Evolutionary conservation across 129 eudicot species (phyloP), one percentile per base, ranked within the genome.

Genomic region (Deinandra increscens): DNA sequence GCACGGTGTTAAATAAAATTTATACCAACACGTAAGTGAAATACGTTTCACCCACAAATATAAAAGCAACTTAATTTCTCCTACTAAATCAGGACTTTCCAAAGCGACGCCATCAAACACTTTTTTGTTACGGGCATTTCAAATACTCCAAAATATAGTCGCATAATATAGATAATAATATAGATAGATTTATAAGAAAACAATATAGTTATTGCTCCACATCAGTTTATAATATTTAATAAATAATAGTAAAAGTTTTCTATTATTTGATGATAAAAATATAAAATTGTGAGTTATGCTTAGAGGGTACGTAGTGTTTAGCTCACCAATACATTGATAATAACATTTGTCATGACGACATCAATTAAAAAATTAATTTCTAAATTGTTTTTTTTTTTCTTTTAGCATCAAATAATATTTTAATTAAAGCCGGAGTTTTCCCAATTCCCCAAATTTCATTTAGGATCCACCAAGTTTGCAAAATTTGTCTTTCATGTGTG

Each of bases 281-380:
- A 23, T 55, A 20, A 7, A 36, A n/a, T 48, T 2, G 14, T 31
- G 51, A 20, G 22, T 73, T 61, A 42, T 20, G 78, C 71, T 73
- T 64, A 69, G 64, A 73, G 78, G 56, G 68, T 64, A 73, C 78
- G 78, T 73, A 62, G 78, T 73, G 71, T 63, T 73, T 73, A 63
- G 78, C 19, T 51, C 66, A 64, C 78, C 71, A 39, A 73, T 63
- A 50, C 78, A 63, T 73, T 46, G 78, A 73, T 73, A 73, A 73
- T 39, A 50, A 73, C 56, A 69, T 64, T 53, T 73, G 64, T 73
- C 64, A 73, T 63, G 33, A 73, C 64, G 64, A 73, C 71, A 26
- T 62, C 71, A 73, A 49, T 38, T 14, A 7, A 73, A 37, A 38
- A 13, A 10, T 34, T 34, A 61, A n/a, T 45, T 61, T 62, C 17